Evolutionary conservation across 768 basidiomycete species (phyloP).

Genomic region (Crepidotus variabilis): DNA sequence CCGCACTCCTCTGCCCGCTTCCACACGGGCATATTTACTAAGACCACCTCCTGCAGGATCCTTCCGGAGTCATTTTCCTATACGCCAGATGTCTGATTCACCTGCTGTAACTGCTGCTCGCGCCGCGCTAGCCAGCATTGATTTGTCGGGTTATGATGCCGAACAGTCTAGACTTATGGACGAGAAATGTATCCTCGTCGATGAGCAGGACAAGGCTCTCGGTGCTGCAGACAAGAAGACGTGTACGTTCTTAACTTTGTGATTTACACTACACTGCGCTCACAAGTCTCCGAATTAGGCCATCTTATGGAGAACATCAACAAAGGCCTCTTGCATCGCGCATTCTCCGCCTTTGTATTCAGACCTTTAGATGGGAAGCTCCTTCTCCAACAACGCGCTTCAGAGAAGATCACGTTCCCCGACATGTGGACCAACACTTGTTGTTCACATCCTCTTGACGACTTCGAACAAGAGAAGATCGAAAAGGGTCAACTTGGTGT

Average conservation of each 20-base stretch:
- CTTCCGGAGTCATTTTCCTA: not conserved
- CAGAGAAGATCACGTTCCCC: conserved; percentile 99
- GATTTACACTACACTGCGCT: not conserved
- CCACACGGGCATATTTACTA: not conserved
- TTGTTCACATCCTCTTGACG: conserved; percentile 94
- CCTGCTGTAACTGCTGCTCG: conserved; percentile 61
- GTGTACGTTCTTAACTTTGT: conserved; percentile 50
- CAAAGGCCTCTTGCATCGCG: conserved; percentile 91
- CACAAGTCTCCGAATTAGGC: conserved; percentile 41
- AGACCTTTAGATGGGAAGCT: conserved; percentile 91
- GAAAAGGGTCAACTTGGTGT: conserved; percentile 81
- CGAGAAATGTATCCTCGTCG: conserved; percentile 89
- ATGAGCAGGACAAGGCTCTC: conserved; percentile 79
- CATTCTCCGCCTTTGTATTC: conserved; percentile 97
- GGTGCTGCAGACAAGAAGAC: conserved; percentile 95
- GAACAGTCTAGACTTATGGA: conserved; percentile 96
- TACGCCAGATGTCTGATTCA: conserved; percentile 41
- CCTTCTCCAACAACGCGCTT: conserved; percentile 89
- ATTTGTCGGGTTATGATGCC: conserved; percentile 81
- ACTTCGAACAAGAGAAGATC: conserved; percentile 80
- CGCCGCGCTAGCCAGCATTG: conserved; percentile 66
- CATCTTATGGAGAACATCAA: conserved; percentile 98
- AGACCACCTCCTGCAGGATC: not conserved
- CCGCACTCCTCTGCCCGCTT: not conserved
- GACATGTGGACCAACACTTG: conserved; percentile 99